Conservation (phyloP, 2,329 filamentous ascomycete genomes). For the Penicillium sclerotigenum region DNA sequence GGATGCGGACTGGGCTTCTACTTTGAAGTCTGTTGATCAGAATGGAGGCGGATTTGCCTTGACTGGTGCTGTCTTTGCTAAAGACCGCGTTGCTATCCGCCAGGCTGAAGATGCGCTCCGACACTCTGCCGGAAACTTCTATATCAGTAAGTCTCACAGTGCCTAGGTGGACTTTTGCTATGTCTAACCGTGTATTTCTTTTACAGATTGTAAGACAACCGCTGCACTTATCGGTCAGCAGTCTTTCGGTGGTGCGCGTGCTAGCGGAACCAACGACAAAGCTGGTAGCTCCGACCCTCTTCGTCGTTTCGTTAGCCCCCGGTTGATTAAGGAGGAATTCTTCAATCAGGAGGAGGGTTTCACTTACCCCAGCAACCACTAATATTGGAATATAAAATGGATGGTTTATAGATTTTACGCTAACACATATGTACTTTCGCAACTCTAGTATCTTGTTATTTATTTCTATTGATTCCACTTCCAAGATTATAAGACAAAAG, state of each 20-base stretch:
- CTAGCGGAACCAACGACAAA: slow-evolving; percentile 72
- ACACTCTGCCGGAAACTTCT: slow-evolving; percentile 42
- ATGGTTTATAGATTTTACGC: neutral
- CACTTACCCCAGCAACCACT: slow-evolving; percentile 63
- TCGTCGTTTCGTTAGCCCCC: slow-evolving; percentile 61
- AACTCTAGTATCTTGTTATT: neutral
- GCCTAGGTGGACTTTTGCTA: neutral
- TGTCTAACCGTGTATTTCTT: neutral
- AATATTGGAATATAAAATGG: neutral
- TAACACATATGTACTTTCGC: neutral
- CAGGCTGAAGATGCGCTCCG: slow-evolving; percentile 39
- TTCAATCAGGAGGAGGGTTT: slow-evolving; percentile 56
- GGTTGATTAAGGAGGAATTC: slow-evolving; percentile 73
- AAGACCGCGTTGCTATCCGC: slow-evolving; percentile 36
- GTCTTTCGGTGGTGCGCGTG: slow-evolving; percentile 65
- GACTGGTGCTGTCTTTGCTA: slow-evolving; percentile 41
- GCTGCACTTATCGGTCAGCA: slow-evolving; percentile 71
- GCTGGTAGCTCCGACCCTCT: slow-evolving; percentile 61
- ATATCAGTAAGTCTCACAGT: slow-evolving; percentile 34
- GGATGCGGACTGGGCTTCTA: slow-evolving; percentile 60
- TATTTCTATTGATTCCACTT: neutral
- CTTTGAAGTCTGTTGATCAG: slow-evolving; percentile 47
- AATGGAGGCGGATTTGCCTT: slow-evolving; percentile 36
- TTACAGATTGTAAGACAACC: slow-evolving; percentile 49
- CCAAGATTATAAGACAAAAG: no score